A percentile compares a stretch with the other conserved stretches of the same genome.
Evolutionary conservation across 352 stramenopile genomes (phyloP).

Genomic region (Globisporangium iwayamae): DNA sequence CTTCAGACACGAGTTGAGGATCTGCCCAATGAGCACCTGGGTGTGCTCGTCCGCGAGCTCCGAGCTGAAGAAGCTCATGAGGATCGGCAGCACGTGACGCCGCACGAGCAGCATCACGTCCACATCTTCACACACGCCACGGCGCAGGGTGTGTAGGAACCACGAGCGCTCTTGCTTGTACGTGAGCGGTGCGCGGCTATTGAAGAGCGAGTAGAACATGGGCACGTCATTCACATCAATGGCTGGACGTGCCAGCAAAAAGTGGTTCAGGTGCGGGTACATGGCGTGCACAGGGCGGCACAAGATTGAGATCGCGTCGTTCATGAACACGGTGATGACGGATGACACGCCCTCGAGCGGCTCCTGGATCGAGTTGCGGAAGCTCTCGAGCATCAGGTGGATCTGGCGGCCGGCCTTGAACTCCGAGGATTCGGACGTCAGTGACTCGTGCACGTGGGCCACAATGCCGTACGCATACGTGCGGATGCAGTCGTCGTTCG

Average conservation of each 20-base stretch:
- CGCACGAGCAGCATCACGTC: slow-evolving; percentile 71
- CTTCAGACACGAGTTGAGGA: slow-evolving; percentile 44
- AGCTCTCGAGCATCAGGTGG: slow-evolving; percentile 73
- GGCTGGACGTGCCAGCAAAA: slow-evolving; percentile 71
- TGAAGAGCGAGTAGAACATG: slow-evolving; percentile 89
- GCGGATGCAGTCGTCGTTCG: slow-evolving; percentile 47
- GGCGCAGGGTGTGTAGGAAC: slow-evolving; percentile 73
- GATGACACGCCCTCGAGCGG: slow-evolving; percentile 62
- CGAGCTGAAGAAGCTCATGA: slow-evolving; percentile 79
- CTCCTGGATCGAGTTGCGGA: slow-evolving; percentile 57
- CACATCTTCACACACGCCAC: slow-evolving; percentile 56
- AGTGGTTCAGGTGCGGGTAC: slow-evolving; percentile 82
- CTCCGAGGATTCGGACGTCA: slow-evolving; percentile 52
- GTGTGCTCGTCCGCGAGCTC: slow-evolving; percentile 77
- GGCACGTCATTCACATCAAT: slow-evolving; percentile 80
- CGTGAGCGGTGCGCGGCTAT: slow-evolving; percentile 61
- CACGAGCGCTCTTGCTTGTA: slow-evolving; percentile 83
- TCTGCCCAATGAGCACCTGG: slow-evolving; percentile 60
- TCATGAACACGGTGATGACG: slow-evolving; percentile 80
- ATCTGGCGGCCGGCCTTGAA: slow-evolving; percentile 78
- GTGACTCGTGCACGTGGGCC: slow-evolving; percentile 66
- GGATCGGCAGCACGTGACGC: slow-evolving; percentile 75
- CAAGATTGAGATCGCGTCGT: slow-evolving; percentile 70
- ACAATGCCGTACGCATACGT: slow-evolving; percentile 73
- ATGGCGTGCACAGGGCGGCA: slow-evolving; percentile 62